Evolutionary conservation across 1,284 basidiomycete genomes (phyloP), one percentile per base, ranked within the genome.

Genomic region (Malassezia obtusa): DNA sequence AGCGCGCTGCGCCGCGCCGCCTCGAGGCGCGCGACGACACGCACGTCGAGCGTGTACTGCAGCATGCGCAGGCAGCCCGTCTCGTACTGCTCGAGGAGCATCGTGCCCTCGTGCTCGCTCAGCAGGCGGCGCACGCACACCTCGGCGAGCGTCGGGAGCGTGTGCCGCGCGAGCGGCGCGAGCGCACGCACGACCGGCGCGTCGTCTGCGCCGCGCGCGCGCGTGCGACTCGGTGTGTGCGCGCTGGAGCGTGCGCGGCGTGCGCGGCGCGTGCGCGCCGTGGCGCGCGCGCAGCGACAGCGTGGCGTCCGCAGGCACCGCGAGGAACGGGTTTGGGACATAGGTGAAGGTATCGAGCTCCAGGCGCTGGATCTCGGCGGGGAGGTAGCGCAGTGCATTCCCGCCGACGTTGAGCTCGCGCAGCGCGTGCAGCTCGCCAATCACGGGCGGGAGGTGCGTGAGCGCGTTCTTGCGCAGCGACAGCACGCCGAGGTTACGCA

Each of bases 391-490:
- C 32, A 69, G 59, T 33, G 62, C 45, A 52, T 72, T 72, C 44
- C 59, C 59, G 24, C 62, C 61, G 11, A 72, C 49, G 36, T 67
- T 69, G 5, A 72, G 57, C 48, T 72, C 69, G 7, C 60, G 61
- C 35, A 72, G 55, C 33, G 64, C 63, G 32, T 51, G 58, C 28
- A 72, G 55, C 32, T 70, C 64, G 22, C 64, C 62, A 30, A 72
- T 70, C 32, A 68, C 68, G 4, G 64, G 52, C 0, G 69, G 69
- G 5, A 72, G 61, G 33, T 50, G 49, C 43, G 53, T 61, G 33
- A 72, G 61, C 22, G 61, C 61, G 58, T 72, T 72, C 37, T 63
- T 60, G 14, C 69, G 63, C n/a, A 72, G 47, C 11, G 66, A 67
- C n/a, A 72, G 59, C 35, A 70, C 68, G 35, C 62, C 58, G 10